Evolutionary conservation across 306 rosid species (phyloP).

Genomic region (Cotoneaster glaucophyllus): DNA sequence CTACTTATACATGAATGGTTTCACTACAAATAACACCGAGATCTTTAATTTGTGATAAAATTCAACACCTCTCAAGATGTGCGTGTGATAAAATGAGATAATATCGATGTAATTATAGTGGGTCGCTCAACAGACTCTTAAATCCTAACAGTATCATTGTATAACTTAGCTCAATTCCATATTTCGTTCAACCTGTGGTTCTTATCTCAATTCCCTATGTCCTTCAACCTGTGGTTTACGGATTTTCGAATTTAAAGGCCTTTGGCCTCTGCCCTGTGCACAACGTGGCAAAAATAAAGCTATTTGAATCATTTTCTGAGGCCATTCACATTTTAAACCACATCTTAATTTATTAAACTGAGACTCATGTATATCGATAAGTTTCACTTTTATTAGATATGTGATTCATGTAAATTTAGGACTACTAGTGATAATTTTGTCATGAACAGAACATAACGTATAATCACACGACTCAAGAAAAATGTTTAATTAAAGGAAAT

Average conservation of each 20-base stretch:
- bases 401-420: neutral
- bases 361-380: neutral
- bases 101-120: no score
- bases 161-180: neutral
- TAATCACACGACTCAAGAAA: neutral
- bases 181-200: no score
- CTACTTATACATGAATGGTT: no score
- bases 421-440: neutral
- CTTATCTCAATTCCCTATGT: neutral
- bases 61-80: no score
- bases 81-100: no score
- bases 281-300: neutral
- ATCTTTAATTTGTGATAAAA: no score
- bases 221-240: neutral
- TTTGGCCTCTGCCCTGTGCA: neutral
- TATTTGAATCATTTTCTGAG: neutral
- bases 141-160: neutral
- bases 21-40: no score
- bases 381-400: neutral
- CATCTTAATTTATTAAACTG: no score
- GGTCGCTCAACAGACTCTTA: no score
- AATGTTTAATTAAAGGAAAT: neutral
- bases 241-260: neutral
- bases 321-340: neutral
- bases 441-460: neutral